Evolutionary conservation across 1,139 yeast genomes (phyloP).

Genomic region (Kodamaea sp.): DNA sequence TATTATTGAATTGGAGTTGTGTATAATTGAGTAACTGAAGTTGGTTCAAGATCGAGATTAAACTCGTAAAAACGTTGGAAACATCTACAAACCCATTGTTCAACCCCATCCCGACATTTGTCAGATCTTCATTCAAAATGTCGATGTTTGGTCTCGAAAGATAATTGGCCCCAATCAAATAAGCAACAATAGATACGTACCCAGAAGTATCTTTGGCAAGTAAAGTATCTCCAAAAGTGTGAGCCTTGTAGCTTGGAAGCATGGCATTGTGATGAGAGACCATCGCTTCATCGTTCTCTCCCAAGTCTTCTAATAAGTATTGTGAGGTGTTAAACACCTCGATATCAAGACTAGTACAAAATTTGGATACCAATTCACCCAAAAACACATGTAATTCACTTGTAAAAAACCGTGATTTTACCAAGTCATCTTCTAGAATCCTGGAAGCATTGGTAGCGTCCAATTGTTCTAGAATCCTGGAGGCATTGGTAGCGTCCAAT

Average conservation of each 20-base stretch:
- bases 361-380: conserved; percentile 24
- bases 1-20: conserved; percentile 16
- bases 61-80: conserved; percentile 18
- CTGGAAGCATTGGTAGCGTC: background rate
- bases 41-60: conserved; percentile 35
- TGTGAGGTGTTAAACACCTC: conserved; percentile 28
- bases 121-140: conserved; percentile 8
- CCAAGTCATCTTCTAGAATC: background rate
- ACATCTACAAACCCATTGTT: conserved; percentile 28
- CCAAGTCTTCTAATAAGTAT: conserved; percentile 12
- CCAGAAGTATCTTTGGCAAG: conserved; percentile 36
- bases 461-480: no score
- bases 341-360: conserved; percentile 22
- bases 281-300: conserved; percentile 24
- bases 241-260: conserved; percentile 35
- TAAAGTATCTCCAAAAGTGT: conserved; percentile 33
- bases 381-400: conserved; percentile 27
- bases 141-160: conserved; percentile 17
- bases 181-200: conserved; percentile 33
- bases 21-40: conserved; percentile 32
- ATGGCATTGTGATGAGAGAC: conserved; percentile 36
- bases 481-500: conserved; percentile 4
- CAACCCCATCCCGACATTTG: conserved; percentile 27
- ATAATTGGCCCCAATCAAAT: conserved; percentile 31
- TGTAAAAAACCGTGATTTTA: conserved; percentile 21